phyloP scores from a whole-genome alignment of 2,329 filamentous ascomycete species.

The Apiospora marii region DNA sequence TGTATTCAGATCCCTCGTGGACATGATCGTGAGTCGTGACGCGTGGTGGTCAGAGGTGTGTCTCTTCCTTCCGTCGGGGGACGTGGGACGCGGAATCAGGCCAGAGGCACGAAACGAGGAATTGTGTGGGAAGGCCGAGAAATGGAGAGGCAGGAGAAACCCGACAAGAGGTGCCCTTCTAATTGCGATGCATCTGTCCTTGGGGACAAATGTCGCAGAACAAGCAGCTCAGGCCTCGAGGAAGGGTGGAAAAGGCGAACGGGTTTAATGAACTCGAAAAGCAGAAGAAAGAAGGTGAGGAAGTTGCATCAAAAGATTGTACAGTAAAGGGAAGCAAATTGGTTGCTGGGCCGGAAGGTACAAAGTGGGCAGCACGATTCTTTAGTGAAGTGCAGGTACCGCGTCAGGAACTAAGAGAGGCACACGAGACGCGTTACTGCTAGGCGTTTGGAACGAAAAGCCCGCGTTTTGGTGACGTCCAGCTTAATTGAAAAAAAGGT shows the following conservation, averaged over 20 bases:
- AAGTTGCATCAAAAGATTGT: not conserved
- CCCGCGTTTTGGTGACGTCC: constrained; percentile 21
- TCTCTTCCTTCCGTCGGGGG: not conserved
- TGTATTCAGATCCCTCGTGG: constrained; percentile 2
- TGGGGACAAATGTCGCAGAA: constrained; percentile 18
- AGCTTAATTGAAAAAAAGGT: constrained; percentile 19
- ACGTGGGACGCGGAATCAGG: constrained; percentile 1
- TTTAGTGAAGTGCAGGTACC: constrained; percentile 24
- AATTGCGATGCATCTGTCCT: constrained; percentile 9
- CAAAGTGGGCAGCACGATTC: constrained; percentile 23
- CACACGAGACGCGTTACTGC: constrained; percentile 15
- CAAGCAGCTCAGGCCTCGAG: constrained; percentile 1
- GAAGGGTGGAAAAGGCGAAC: not conserved
- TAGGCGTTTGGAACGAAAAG: not conserved
- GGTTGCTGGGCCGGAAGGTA: constrained; percentile 24
- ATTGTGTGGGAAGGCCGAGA: not conserved
- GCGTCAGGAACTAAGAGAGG: constrained; percentile 7
- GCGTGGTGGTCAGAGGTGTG: constrained; percentile 1
- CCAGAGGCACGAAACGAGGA: not conserved
- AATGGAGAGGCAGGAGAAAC: not conserved
- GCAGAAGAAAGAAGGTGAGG: constrained; percentile 20
- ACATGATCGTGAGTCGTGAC: constrained; percentile 24
- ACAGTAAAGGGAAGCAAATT: not conserved
- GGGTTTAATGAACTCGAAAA: constrained; percentile 9
- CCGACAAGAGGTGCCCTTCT: constrained; percentile 3